Conservation (phyloP, 129 eudicot genomes). For the Tagetes patula region DNA sequence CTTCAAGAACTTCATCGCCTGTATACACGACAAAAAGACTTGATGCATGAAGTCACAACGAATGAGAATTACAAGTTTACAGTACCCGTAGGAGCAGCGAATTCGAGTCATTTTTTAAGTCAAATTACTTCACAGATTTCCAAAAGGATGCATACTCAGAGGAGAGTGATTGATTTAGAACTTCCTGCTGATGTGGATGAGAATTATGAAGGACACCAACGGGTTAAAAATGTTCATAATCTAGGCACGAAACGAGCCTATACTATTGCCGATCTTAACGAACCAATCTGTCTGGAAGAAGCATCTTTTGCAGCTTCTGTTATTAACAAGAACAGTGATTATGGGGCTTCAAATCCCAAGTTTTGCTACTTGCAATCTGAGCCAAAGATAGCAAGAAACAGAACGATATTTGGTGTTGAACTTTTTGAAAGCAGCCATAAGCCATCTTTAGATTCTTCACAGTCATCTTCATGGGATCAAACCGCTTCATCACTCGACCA, state of each 20-base stretch:
- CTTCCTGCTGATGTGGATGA: slow-evolving; percentile 34
- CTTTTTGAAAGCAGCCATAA: slow-evolving; percentile 44
- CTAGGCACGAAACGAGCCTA: slow-evolving; percentile 7
- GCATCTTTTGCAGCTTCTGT: slow-evolving; percentile 28
- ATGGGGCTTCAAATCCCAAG: slow-evolving; percentile 21
- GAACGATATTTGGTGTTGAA: slow-evolving; percentile 66
- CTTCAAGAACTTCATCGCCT: slow-evolving; percentile 84
- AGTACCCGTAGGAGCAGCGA: slow-evolving; percentile 27
- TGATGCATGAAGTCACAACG: slow-evolving; percentile 53
- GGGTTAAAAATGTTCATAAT: slow-evolving; percentile 18
- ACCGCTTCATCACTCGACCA: slow-evolving; percentile 21
- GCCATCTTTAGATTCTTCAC: slow-evolving; percentile 34
- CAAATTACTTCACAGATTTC: slow-evolving; percentile 28
- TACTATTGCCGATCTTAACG: slow-evolving; percentile 47
- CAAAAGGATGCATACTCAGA: slow-evolving; percentile 25
- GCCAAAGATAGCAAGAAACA: slow-evolving; percentile 42
- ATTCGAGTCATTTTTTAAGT: slow-evolving; percentile 20
- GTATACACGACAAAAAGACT: slow-evolving; percentile 61
- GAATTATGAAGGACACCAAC: slow-evolving; percentile 29
- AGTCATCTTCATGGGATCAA: slow-evolving; percentile 22
- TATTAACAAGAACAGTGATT: slow-evolving; percentile 23
- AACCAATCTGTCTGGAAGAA: slow-evolving; percentile 43
- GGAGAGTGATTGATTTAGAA: slow-evolving; percentile 40
- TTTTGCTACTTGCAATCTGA: slow-evolving; percentile 33
- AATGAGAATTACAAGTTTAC: slow-evolving; percentile 27